These are phyloP conservation scores for Fusarium sp. DNA, from an alignment of 2,329 filamentous ascomycete species.

Conservation along the genomic window DNA sequence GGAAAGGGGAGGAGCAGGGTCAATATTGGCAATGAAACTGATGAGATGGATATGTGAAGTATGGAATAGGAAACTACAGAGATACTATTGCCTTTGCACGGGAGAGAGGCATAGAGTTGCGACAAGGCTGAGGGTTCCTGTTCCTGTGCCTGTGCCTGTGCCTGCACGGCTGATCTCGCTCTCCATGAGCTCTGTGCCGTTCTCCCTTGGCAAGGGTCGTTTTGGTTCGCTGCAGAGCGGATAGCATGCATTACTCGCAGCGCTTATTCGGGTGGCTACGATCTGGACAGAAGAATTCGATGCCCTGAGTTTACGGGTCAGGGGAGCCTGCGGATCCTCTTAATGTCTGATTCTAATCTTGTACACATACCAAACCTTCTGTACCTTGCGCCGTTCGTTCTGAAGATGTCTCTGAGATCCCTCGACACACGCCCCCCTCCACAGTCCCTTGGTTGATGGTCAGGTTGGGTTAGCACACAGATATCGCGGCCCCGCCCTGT, in stretches of 20 bases:
- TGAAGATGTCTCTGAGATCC: constrained; percentile 34
- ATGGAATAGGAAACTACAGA: constrained; percentile 29
- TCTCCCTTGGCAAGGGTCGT: constrained; percentile 43
- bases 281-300: constrained; percentile 43
- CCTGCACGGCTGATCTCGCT: constrained; percentile 19
- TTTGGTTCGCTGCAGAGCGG: constrained; percentile 22
- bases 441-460: constrained; percentile 37
- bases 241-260: constrained; percentile 26
- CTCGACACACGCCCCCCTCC: constrained; percentile 36
- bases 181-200: constrained; percentile 17
- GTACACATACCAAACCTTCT: constrained; percentile 46
- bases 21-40: constrained; percentile 79
- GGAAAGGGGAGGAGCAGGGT: constrained; percentile 87
- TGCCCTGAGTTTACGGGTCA: constrained; percentile 24
- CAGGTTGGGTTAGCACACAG: constrained; percentile 27
- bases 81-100: constrained; percentile 19
- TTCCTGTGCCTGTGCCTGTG: not conserved
- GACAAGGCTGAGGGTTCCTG: constrained; percentile 40
- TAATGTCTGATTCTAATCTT: constrained; percentile 54
- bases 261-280: constrained; percentile 30
- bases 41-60: constrained; percentile 56
- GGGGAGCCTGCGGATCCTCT: constrained; percentile 37
- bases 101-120: constrained; percentile 20
- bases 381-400: constrained; percentile 41
- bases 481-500: constrained; percentile 42